These are phyloP conservation scores for Fomes fomentarius DNA, from an alignment of 1,284 basidiomycete genomes.

Conservation along the genomic window DNA sequence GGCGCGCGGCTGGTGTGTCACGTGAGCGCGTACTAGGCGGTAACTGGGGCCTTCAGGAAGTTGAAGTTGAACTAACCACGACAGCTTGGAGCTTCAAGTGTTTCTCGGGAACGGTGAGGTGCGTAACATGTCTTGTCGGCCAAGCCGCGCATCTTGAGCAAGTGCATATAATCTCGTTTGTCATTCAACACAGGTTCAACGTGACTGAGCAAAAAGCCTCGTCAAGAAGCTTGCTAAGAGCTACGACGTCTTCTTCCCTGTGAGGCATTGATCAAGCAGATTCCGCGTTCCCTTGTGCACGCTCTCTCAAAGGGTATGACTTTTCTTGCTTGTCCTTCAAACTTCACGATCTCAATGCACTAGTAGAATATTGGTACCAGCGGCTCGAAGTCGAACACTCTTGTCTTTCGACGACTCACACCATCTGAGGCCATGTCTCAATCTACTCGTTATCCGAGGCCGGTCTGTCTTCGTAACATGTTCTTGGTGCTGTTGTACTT, in stretches of 20 bases:
- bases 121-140: constrained; percentile 24
- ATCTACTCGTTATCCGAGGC: too few relatives aligned
- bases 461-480: too few relatives aligned
- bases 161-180: constrained; percentile 65
- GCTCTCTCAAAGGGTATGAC: constrained; percentile 94
- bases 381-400: too few relatives aligned
- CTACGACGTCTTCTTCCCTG: constrained; percentile 99
- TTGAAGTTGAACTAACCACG: too few relatives aligned
- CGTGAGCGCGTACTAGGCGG: too few relatives aligned
- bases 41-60: too few relatives aligned
- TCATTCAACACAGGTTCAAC: constrained; percentile 70
- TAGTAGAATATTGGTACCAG: too few relatives aligned
- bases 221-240: constrained; percentile 99
- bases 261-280: constrained; percentile 99
- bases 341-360: constrained; percentile 5
- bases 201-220: constrained; percentile 99
- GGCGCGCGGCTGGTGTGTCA: too few relatives aligned
- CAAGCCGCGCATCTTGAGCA: constrained; percentile 70
- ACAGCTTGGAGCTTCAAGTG: constrained; percentile 93
- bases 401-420: too few relatives aligned
- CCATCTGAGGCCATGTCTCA: too few relatives aligned
- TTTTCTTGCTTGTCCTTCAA: not conserved
- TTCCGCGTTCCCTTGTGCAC: constrained; percentile 98
- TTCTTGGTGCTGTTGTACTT: too few relatives aligned
- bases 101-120: constrained; percentile 98